Conservation (phyloP, 129 eudicot species). For the Flaveria robusta region DNA sequence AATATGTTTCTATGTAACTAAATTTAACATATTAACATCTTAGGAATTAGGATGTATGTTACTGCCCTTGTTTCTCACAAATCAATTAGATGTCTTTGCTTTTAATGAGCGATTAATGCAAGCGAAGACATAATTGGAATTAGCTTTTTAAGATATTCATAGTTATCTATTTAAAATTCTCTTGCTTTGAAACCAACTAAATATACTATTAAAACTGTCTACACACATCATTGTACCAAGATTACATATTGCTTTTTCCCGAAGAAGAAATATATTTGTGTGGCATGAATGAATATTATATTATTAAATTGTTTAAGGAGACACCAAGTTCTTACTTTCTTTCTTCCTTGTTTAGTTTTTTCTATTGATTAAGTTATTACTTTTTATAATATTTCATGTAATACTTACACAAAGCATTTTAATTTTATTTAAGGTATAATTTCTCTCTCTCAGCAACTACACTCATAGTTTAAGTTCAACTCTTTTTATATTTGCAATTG, state of each 20-base stretch:
- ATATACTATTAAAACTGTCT: not conserved
- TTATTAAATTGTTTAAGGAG: not conserved
- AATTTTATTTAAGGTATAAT: too few relatives aligned
- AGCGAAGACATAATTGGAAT: not conserved
- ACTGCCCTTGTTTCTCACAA: not conserved
- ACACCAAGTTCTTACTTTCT: not conserved
- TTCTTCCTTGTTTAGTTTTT: not conserved
- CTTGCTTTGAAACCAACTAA: not conserved
- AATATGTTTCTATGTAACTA: not conserved
- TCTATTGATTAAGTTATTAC: not conserved
- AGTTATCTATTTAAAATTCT: not conserved
- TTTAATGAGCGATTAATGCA: not conserved
- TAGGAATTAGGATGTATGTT: not conserved
- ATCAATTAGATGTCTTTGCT: constrained; percentile 2
- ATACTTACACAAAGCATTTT: not conserved
- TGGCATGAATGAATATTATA: not conserved
- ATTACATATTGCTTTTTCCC: not conserved
- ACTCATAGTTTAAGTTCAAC: not conserved
- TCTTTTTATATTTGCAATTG: not conserved
- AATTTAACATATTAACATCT: not conserved
- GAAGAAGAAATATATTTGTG: not conserved
- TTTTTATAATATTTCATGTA: not conserved
- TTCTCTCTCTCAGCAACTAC: not conserved
- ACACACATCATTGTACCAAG: not conserved
- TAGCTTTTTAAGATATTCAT: not conserved